phyloP scores from a whole-genome alignment of 805 yeast species.

The Saturnispora sekii region DNA sequence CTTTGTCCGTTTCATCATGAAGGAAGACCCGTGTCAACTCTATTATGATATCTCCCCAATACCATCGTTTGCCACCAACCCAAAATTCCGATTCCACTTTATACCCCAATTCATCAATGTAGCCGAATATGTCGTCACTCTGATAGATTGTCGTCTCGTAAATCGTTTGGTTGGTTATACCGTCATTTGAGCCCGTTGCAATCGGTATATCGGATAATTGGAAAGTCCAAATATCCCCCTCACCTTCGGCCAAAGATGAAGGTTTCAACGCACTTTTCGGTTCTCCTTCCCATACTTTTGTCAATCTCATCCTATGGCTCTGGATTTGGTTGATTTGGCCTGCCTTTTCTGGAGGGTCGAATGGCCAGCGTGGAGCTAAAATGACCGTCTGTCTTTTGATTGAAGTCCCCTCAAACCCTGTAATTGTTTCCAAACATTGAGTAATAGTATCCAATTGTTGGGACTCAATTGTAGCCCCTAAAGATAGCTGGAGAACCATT shows the following conservation, averaged over 20 bases:
- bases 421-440: conserved; percentile 41
- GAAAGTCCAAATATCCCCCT: conserved; percentile 41
- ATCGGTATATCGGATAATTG: conserved; percentile 66
- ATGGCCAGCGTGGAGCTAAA: conserved; percentile 40
- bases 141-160: conserved; percentile 48
- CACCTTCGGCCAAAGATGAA: too few species aligned
- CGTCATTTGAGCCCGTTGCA: conserved; percentile 37
- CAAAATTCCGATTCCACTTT: conserved; percentile 51
- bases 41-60: conserved; percentile 50
- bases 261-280: background rate
- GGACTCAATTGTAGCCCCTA: conserved; percentile 37
- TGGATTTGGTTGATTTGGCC: conserved; percentile 51
- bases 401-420: conserved; percentile 39
- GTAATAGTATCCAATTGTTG: conserved; percentile 33
- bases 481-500: conserved; percentile 48
- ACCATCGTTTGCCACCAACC: conserved; percentile 51
- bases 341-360: conserved; percentile 43
- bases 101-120: conserved; percentile 62
- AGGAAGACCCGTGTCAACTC: conserved; percentile 44
- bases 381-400: conserved; percentile 40
- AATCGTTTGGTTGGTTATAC: conserved; percentile 56
- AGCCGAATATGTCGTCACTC: conserved; percentile 36
- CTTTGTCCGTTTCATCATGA: conserved; percentile 15
- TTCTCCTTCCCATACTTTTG: conserved; percentile 33
- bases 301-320: conserved; percentile 42